These are phyloP conservation scores for Hippophae rhamnoides DNA, from an alignment of 306 rosid species.

Conservation along the genomic window DNA sequence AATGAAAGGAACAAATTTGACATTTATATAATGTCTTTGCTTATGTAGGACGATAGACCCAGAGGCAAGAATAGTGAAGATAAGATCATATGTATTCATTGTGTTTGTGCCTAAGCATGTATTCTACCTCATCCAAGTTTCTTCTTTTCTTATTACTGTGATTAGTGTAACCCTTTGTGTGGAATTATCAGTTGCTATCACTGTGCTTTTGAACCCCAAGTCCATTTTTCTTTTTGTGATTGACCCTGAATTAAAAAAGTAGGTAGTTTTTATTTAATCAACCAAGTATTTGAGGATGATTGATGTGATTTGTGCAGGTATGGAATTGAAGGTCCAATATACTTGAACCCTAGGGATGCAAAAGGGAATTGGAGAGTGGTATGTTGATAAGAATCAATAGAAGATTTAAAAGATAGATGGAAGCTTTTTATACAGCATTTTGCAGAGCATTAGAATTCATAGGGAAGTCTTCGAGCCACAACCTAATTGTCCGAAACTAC, in stretches of 20 bases:
- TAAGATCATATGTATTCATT: constrained; percentile 85
- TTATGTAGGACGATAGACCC: constrained; percentile 71
- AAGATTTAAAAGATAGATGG: constrained; percentile 83
- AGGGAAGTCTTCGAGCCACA: constrained; percentile 98
- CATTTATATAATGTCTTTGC: constrained; percentile 14
- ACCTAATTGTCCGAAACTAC: constrained; percentile 87
- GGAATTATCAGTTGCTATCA: no score
- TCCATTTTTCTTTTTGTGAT: no score
- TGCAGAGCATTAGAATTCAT: constrained; percentile 61
- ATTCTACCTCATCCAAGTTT: constrained; percentile 2
- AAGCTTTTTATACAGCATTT: constrained; percentile 49
- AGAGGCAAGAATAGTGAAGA: constrained; percentile 89
- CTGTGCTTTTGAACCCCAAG: no score
- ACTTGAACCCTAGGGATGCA: constrained; percentile 53
- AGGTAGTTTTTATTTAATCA: no score
- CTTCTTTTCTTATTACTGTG: no score
- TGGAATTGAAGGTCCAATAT: constrained; percentile 90
- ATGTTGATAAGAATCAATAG: constrained; percentile 73
- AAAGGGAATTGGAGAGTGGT: constrained; percentile 84
- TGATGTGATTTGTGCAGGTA: constrained; percentile 33
- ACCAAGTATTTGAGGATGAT: background rate
- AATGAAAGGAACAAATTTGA: no score
- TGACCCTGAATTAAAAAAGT: no score
- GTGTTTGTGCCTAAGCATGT: constrained; percentile 93
- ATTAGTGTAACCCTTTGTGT: no score